These are phyloP conservation scores for Cordyceps javanica DNA, from an alignment of 2,329 filamentous ascomycete species.

Conservation along the genomic window DNA sequence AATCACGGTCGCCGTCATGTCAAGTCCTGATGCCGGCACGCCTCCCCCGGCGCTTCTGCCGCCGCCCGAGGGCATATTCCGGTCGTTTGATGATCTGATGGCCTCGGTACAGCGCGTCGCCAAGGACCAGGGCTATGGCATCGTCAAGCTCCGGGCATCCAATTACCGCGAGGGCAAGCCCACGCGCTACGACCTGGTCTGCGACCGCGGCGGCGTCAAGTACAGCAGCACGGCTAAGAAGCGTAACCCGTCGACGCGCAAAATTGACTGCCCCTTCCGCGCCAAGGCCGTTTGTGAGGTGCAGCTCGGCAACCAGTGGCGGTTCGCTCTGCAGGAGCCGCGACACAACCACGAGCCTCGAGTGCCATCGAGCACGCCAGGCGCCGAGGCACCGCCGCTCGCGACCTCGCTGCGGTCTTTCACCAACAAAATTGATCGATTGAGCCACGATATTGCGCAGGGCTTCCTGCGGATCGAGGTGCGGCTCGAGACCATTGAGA, in stretches of 20 bases:
- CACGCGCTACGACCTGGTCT: constrained; percentile 57
- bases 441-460: constrained; percentile 50
- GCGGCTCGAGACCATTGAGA: constrained; percentile 45
- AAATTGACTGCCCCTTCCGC: constrained; percentile 58
- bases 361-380: constrained; percentile 45
- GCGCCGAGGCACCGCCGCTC: constrained; percentile 52
- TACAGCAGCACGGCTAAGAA: constrained; percentile 61
- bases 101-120: constrained; percentile 52
- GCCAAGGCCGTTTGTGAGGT: constrained; percentile 60
- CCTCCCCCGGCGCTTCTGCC: constrained; percentile 44
- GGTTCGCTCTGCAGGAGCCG: constrained; percentile 55
- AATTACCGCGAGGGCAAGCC: constrained; percentile 59
- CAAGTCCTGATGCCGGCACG: constrained; percentile 27
- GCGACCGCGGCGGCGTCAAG: constrained; percentile 58
- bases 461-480: constrained; percentile 46
- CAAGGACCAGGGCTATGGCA: constrained; percentile 57
- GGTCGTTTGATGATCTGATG: constrained; percentile 53
- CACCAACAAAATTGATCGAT: constrained; percentile 53
- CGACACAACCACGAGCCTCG: constrained; percentile 57
- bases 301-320: constrained; percentile 56
- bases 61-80: constrained; percentile 55
- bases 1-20: constrained; percentile 1
- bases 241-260: constrained; percentile 56
- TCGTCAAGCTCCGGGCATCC: constrained; percentile 56
- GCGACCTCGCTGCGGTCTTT: constrained; percentile 52